phyloP scores from a whole-genome alignment of 2,329 filamentous ascomycete genomes.

The Pezicula neosporulosa region DNA sequence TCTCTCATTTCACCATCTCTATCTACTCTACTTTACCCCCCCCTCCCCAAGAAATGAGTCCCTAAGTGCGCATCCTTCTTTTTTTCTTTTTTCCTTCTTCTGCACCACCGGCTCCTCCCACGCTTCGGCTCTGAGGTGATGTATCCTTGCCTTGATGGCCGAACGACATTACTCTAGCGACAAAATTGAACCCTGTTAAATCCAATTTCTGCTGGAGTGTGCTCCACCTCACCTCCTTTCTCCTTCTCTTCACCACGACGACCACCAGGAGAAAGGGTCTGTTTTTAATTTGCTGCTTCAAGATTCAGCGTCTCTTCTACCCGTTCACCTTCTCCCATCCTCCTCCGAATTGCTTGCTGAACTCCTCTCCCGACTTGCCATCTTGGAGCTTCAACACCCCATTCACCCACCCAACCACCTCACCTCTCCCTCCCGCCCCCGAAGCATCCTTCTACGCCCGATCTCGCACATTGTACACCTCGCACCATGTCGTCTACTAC shows the following conservation, averaged over 20 bases:
- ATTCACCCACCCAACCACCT: constrained; percentile 57
- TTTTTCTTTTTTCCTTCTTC: too few relatives aligned
- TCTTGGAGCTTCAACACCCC: constrained; percentile 77
- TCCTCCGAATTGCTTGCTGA: constrained; percentile 55
- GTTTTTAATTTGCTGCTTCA: constrained; percentile 4
- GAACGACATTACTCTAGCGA: not conserved
- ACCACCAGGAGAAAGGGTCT: constrained; percentile 7
- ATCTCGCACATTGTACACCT: constrained; percentile 65
- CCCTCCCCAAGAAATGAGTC: too few relatives aligned
- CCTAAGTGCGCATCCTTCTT: too few relatives aligned
- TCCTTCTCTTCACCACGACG: constrained; percentile 11
- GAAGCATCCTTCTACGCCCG: constrained; percentile 74
- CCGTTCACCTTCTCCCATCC: constrained; percentile 46
- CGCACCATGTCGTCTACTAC: constrained; percentile 55
- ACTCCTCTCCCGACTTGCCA: constrained; percentile 61
- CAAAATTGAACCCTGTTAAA: not conserved
- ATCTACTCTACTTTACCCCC: too few relatives aligned
- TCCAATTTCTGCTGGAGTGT: constrained; percentile 4
- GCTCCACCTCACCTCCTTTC: constrained; percentile 8
- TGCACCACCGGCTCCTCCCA: too few relatives aligned
- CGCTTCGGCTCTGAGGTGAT: not conserved
- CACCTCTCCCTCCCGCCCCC: constrained; percentile 51
- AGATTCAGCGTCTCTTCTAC: constrained; percentile 1
- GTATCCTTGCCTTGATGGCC: not conserved
- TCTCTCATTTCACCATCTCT: too few relatives aligned